Percentiles rank a stretch among this genome's conserved stretches.
Conservation (phyloP, 2,329 filamentous ascomycete species). For the Alternaria novae-zelandiae region DNA sequence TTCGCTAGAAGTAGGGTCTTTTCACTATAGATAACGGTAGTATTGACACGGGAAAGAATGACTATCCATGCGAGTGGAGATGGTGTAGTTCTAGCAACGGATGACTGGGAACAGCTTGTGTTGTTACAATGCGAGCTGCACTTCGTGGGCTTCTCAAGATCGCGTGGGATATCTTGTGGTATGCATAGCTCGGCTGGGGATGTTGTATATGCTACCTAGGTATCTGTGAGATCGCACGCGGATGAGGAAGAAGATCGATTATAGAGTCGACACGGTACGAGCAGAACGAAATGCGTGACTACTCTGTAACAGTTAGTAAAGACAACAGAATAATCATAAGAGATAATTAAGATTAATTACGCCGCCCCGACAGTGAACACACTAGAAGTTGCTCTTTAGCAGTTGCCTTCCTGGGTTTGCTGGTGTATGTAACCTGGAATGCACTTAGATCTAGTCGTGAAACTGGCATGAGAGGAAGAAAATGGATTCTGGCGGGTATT, state of each 20-base stretch:
- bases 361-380: not conserved
- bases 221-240: too few relatives aligned
- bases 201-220: not conserved
- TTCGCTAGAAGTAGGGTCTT: too few relatives aligned
- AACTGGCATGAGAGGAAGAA: not conserved
- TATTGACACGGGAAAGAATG: too few relatives aligned
- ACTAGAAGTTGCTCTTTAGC: not conserved
- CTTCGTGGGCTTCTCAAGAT: too few relatives aligned
- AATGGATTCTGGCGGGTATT: not conserved
- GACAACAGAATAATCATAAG: not conserved
- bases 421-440: not conserved
- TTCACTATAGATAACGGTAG: too few relatives aligned
- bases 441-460: not conserved
- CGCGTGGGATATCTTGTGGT: accelerated
- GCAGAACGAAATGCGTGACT: not conserved
- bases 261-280: not conserved
- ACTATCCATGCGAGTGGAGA: too few relatives aligned
- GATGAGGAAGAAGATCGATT: not conserved
- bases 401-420: accelerated
- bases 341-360: accelerated
- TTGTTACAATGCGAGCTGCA: too few relatives aligned
- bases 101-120: accelerated
- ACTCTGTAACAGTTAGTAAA: accelerated
- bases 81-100: too few relatives aligned
- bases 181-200: too few relatives aligned